Evolutionary conservation across 768 basidiomycete genomes (phyloP).

Genomic region (Hydnomerulius pinastri): DNA sequence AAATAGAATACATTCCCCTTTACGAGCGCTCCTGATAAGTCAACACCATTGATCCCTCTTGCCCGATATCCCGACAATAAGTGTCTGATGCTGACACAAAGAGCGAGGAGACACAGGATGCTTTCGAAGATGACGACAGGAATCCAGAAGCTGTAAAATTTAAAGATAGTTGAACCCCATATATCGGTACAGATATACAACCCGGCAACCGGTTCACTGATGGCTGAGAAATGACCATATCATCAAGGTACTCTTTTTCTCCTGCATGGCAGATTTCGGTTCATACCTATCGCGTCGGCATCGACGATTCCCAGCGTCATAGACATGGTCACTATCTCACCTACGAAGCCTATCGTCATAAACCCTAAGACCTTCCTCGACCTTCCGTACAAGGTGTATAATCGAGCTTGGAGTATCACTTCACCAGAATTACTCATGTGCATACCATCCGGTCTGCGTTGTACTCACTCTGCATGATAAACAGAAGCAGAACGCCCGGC

Average conservation of each 20-base stretch:
- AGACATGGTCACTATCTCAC: slow-evolving; percentile 5
- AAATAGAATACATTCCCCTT: slow-evolving; percentile 17
- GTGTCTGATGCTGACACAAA: slow-evolving; percentile 6
- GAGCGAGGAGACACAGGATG: slow-evolving; percentile 4
- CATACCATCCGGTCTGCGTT: neutral
- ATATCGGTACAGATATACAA: slow-evolving; percentile 5
- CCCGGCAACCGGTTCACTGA: neutral
- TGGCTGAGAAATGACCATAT: too few relatives aligned
- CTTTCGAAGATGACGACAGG: slow-evolving; percentile 10
- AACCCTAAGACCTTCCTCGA: slow-evolving; percentile 8
- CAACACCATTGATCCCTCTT: neutral
- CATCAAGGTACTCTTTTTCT: too few relatives aligned
- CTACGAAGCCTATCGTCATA: slow-evolving; percentile 6
- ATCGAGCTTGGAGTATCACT: slow-evolving; percentile 16
- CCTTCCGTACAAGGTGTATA: slow-evolving; percentile 10
- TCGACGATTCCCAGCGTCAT: slow-evolving; percentile 7
- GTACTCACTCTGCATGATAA: slow-evolving; percentile 11
- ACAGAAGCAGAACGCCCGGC: neutral
- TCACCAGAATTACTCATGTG: neutral
- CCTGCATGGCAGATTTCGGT: too few relatives aligned
- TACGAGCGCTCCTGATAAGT: slow-evolving; percentile 11
- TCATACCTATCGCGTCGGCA: neutral
- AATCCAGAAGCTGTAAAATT: slow-evolving; percentile 7
- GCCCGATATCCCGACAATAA: neutral
- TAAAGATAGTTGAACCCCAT: neutral